Evolutionary conservation across 179 eudicot genomes (phyloP).

Genomic region (Amaranthus tricolor): DNA sequence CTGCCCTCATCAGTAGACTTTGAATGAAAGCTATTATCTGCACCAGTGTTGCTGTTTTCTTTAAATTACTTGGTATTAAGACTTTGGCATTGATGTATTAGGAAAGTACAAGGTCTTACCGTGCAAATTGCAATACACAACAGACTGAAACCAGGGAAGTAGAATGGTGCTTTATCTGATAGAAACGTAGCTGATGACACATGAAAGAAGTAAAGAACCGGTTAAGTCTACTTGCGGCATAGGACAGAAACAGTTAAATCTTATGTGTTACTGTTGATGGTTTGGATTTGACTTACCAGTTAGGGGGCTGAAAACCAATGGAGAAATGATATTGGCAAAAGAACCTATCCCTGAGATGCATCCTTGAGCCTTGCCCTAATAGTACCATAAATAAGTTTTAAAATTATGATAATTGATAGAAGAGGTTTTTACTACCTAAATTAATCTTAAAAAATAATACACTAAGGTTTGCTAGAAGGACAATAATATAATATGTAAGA

Average conservation of each 20-base stretch:
- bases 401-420: not conserved
- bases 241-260: too few relatives aligned
- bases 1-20: slow-evolving; percentile 43
- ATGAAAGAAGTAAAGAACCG: not conserved
- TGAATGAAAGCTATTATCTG: slow-evolving; percentile 63
- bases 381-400: not conserved
- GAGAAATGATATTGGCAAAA: slow-evolving; percentile 63
- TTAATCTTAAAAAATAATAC: too few relatives aligned
- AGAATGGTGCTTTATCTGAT: slow-evolving; percentile 62
- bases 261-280: not conserved
- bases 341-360: slow-evolving; percentile 74
- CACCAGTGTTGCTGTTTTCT: slow-evolving; percentile 18
- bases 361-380: slow-evolving; percentile 80
- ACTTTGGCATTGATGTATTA: not conserved
- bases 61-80: not conserved
- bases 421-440: not conserved
- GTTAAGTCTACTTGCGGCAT: not conserved
- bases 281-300: slow-evolving; percentile 49
- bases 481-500: not conserved
- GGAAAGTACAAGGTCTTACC: slow-evolving; percentile 37
- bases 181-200: slow-evolving; percentile 58
- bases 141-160: slow-evolving; percentile 82
- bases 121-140: slow-evolving; percentile 49
- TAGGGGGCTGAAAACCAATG: slow-evolving; percentile 71
- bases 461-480: not conserved